Base-by-base conservation (phyloP, 306 rosid genomes). In the Cyclanthera cordifolia region DNA sequence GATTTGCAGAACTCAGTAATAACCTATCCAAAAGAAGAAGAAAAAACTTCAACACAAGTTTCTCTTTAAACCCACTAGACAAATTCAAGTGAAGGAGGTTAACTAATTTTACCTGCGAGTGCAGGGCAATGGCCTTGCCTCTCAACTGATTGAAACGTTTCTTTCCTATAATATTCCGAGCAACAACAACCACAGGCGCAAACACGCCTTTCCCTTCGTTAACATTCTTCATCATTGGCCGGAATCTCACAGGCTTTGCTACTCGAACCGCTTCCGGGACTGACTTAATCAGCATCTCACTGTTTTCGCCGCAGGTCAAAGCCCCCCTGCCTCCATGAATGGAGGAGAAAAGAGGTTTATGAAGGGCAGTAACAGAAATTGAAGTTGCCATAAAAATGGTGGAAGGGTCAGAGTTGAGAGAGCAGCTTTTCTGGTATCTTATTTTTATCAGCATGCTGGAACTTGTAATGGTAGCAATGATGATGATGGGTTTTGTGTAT, bases 1-100 rank as follows among this genome's bases (percentile, higher is more conserved):
- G 97, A 86, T 86, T 94, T 94, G 92, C 99, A 94, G 79, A 94
- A 94, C 54, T 94, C 99, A 0, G 97, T 94, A 30, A 94, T 94
- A 19, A 94, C 88, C 98, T 93, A 73, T 65, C 70, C 37, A 65
- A 65, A 65, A 65, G 7, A 15, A 65, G 46, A 65, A 65, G 7
- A 15, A 3, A 46, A 41, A 65, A 23, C 1, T 23, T 63, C 32
- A 63, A 41, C 32, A 12, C 27, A 21, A 6, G 1, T 64, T 64
- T 43, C 13, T 64, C 53, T 0, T 53, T 20, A 64, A 63, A 37
- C 51, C 32, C 16, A 5, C 0, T 19, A 41, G 53, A 51, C 11
- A n/a, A 61, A 20, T 61, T 61, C 69, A 60, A 39, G 14, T 19
- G 53, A 41, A 37, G 50, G 27, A n/a, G n/a, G 37, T 32, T 59